These are phyloP conservation scores for Fraxinus quadrangulata DNA, from an alignment of 257 asterid genomes.

Conservation along the genomic window DNA sequence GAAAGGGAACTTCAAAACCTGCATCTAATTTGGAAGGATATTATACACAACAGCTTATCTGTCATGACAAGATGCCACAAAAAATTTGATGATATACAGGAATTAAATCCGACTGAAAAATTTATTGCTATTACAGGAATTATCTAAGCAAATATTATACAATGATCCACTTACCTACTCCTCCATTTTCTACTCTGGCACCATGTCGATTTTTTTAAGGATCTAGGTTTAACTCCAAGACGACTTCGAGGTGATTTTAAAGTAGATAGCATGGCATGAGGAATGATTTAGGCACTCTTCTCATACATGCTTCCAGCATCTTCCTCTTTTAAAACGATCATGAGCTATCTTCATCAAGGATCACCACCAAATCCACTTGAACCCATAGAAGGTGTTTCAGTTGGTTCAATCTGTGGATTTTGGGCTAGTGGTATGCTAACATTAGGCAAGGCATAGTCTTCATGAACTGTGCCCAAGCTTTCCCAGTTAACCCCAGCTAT, in stretches of 20 bases:
- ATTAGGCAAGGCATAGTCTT: constrained; percentile 35
- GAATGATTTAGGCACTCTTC: background rate
- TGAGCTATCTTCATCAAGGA: background rate
- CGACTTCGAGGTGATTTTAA: constrained; percentile 5
- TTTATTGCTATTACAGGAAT: constrained; percentile 42
- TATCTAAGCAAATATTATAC: constrained; percentile 44
- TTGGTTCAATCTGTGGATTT: constrained; percentile 48
- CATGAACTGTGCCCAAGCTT: constrained; percentile 46
- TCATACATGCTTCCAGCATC: background rate
- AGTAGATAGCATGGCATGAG: no score
- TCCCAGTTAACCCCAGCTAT: constrained; percentile 49
- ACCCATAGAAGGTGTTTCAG: constrained; percentile 36
- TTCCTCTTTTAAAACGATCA: constrained; percentile 20
- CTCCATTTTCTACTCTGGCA: constrained; percentile 20
- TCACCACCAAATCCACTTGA: constrained; percentile 17
- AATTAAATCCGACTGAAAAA: no score
- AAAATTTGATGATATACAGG: no score
- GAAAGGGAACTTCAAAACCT: no score
- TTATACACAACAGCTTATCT: no score
- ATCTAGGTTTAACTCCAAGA: background rate
- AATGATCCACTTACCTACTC: constrained; percentile 20
- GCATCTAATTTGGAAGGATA: no score
- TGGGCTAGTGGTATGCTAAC: constrained; percentile 42
- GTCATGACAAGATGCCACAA: no score
- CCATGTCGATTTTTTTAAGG: no score